Evolutionary conservation across 106 monocot genomes (phyloP).

Genomic region (Hemerocallis citrina): DNA sequence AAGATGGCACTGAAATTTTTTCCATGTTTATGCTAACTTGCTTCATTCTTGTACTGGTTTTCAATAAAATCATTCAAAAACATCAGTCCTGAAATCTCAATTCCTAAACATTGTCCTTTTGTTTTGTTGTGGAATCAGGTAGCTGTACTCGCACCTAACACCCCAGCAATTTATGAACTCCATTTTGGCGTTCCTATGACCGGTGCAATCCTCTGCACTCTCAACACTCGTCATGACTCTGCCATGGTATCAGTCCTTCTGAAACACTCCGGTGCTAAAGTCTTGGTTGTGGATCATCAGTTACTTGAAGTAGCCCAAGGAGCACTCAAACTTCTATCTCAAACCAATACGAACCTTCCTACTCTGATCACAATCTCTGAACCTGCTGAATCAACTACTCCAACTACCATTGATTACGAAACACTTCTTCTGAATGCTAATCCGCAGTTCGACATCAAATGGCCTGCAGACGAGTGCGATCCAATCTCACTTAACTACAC

Average conservation of each 20-base stretch:
- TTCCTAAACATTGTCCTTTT: too few species aligned
- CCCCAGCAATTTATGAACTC: conserved; percentile 71
- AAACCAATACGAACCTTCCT: conserved; percentile 16
- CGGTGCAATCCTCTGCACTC: conserved; percentile 63
- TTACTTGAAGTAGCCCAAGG: conserved; percentile 28
- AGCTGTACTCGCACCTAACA: conserved; percentile 54
- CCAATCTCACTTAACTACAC: conserved; percentile 75
- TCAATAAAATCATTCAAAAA: too few species aligned
- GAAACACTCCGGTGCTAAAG: conserved; percentile 50
- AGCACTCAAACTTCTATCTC: conserved; percentile 36
- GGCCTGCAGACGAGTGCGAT: conserved; percentile 62
- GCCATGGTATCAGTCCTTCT: conserved; percentile 54
- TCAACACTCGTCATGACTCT: conserved; percentile 64
- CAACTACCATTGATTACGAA: conserved; percentile 26
- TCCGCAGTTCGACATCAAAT: conserved; percentile 35
- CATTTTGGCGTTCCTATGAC: conserved; percentile 81
- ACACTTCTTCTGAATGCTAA: conserved; percentile 17
- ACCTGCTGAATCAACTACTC: conserved; percentile 3
- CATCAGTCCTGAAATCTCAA: too few species aligned
- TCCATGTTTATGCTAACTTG: too few species aligned
- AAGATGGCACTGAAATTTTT: too few species aligned
- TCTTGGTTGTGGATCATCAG: conserved; percentile 50
- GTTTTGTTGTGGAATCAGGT: conserved; percentile 27
- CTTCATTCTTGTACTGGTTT: too few species aligned
- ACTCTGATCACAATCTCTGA: conserved; percentile 32